phyloP scores from a whole-genome alignment of 2,329 filamentous ascomycete genomes.

The Alternaria consortialis region DNA sequence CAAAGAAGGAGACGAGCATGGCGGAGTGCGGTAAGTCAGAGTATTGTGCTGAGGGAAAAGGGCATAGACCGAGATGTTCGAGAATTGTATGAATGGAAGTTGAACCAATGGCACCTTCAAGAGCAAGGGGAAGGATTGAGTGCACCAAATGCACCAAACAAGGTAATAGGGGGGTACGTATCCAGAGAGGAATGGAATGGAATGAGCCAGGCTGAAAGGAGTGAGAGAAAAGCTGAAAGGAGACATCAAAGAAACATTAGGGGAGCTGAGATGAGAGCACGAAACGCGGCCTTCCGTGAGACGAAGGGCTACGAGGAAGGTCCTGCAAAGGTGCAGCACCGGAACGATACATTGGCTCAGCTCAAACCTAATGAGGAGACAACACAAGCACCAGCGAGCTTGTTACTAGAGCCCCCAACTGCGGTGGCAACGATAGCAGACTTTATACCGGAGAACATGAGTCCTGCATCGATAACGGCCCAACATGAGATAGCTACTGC shows the following conservation, averaged over 20 bases:
- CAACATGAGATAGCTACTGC: not conserved
- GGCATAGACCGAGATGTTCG: not conserved
- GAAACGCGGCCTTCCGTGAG: no score
- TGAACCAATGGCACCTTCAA: not conserved
- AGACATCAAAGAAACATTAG: no score
- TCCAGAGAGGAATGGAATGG: no score
- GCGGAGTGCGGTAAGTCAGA: not conserved
- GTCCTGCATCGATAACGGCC: not conserved
- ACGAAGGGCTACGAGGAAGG: not conserved
- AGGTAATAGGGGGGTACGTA: no score
- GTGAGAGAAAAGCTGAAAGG: no score
- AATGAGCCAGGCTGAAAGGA: no score
- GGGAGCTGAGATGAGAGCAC: no score
- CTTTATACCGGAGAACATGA: not conserved
- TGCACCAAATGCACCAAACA: no score
- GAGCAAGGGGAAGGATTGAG: no score
- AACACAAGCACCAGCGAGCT: not conserved
- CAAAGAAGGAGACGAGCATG: not conserved
- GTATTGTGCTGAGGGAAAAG: not conserved
- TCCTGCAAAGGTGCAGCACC: not conserved
- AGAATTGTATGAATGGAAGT: not conserved
- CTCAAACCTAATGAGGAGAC: not conserved
- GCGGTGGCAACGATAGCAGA: not conserved
- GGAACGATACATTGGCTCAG: not conserved
- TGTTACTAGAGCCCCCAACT: not conserved